Percentiles rank a stretch among this genome's conserved stretches.
Conservation (phyloP, 805 yeast genomes). For the Wickerhamomyces pijperi region DNA sequence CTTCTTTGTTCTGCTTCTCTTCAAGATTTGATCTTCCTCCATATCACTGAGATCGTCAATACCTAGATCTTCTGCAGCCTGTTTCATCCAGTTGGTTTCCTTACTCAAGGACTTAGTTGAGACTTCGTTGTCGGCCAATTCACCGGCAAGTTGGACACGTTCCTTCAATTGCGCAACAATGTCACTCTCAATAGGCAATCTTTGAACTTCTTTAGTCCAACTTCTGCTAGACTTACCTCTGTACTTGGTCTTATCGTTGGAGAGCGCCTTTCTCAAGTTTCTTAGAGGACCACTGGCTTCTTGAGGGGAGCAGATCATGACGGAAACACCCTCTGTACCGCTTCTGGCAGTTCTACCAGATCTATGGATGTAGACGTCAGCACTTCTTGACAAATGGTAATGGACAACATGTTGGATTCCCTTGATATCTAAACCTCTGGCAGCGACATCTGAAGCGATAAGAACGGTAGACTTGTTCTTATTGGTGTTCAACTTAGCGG, state of each 20-base stretch:
- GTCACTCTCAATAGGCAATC: slow-evolving; percentile 68
- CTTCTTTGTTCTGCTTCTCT: slow-evolving; percentile 48
- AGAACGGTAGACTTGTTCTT: slow-evolving; percentile 51
- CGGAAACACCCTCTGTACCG: slow-evolving; percentile 85
- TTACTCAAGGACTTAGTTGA: slow-evolving; percentile 48
- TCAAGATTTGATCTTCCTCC: slow-evolving; percentile 59
- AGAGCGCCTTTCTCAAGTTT: slow-evolving; percentile 53
- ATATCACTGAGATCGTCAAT: slow-evolving; percentile 52
- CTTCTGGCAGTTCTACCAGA: slow-evolving; percentile 99
- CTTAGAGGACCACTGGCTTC: slow-evolving; percentile 84
- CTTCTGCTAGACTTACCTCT: slow-evolving; percentile 26
- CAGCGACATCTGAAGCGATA: slow-evolving; percentile 95
- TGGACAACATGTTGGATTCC: slow-evolving; percentile 89
- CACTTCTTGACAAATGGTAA: slow-evolving; percentile 88
- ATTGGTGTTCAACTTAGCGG: slow-evolving; percentile 26
- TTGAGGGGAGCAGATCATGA: slow-evolving; percentile 85
- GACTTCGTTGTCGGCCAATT: slow-evolving; percentile 63
- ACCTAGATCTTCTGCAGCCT: slow-evolving; percentile 92
- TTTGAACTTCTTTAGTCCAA: slow-evolving; percentile 46
- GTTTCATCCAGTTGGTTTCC: slow-evolving; percentile 71
- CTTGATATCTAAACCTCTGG: slow-evolving; percentile 92
- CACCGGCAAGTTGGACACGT: slow-evolving; percentile 57
- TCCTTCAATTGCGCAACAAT: slow-evolving; percentile 60
- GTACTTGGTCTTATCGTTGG: slow-evolving; percentile 21
- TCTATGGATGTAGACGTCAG: slow-evolving; percentile 90